phyloP scores from a whole-genome alignment of 1,284 basidiomycete genomes.

The Boletus semigastroideus region DNA sequence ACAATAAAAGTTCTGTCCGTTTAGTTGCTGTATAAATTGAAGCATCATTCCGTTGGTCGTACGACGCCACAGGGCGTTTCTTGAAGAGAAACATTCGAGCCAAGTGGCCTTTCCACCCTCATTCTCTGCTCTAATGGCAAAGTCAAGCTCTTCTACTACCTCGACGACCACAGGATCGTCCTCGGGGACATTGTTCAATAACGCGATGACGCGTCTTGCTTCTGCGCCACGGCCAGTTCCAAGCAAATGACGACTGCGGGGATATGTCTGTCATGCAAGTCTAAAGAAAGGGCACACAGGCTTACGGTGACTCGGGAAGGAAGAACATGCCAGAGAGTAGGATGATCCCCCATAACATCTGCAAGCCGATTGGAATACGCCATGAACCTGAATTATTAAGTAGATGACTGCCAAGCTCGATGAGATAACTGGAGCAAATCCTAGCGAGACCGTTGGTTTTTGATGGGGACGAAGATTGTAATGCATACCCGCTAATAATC shows the following conservation, averaged over 20 bases:
- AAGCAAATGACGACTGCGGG: conserved; percentile 57
- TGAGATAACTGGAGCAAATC: conserved; percentile 36
- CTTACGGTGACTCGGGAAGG: conserved; percentile 79
- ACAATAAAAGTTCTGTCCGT: conserved; percentile 78
- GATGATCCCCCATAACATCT: conserved; percentile 66
- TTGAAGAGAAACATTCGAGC: conserved; percentile 73
- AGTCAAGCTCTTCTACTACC: conserved; percentile 64
- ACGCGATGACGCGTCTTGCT: conserved; percentile 62
- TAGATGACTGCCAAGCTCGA: conserved; percentile 47
- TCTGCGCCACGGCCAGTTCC: conserved; percentile 51
- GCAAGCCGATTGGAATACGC: conserved; percentile 68
- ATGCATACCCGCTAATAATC: conserved; percentile 44
- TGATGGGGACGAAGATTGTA: not conserved
- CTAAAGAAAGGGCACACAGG: not conserved
- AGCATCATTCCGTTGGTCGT: conserved; percentile 79
- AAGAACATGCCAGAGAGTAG: conserved; percentile 70
- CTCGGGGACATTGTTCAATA: conserved; percentile 60
- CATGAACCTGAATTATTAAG: conserved; percentile 63
- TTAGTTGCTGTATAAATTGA: conserved; percentile 79
- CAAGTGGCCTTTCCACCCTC: conserved; percentile 78
- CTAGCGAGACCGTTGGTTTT: conserved; percentile 33
- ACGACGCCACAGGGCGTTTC: conserved; percentile 69
- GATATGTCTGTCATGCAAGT: not conserved
- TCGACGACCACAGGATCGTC: conserved; percentile 26
- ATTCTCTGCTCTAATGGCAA: conserved; percentile 67